Evolutionary conservation across 805 yeast genomes (phyloP).

Genomic region (Blastobotrys parvus): DNA sequence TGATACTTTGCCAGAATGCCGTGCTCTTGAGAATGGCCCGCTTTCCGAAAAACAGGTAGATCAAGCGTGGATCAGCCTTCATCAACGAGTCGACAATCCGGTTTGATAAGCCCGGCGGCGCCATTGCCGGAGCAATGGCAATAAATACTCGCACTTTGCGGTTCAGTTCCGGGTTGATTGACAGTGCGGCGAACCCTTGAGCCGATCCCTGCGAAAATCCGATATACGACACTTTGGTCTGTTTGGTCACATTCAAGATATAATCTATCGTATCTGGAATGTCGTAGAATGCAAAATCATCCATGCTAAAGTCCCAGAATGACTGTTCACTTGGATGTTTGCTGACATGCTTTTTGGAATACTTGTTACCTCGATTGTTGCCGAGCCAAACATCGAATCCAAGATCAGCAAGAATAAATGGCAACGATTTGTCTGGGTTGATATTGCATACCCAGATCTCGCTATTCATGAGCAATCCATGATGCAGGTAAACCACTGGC

Average conservation of each 20-base stretch:
- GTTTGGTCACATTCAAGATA: constrained; percentile 46
- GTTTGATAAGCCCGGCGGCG: constrained; percentile 78
- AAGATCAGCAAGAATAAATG: constrained; percentile 63
- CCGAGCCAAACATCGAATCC: constrained; percentile 97
- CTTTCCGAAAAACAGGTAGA: constrained; percentile 66
- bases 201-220: constrained; percentile 96
- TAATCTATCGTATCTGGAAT: constrained; percentile 79
- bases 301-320: constrained; percentile 88
- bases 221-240: constrained; percentile 48
- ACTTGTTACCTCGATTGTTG: constrained; percentile 87
- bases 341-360: constrained; percentile 68
- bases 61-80: constrained; percentile 64
- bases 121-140: constrained; percentile 90
- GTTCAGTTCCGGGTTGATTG: constrained; percentile 56
- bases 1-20: constrained; percentile 65
- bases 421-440: constrained; percentile 48
- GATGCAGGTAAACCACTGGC: constrained; percentile 73
- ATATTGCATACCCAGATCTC: constrained; percentile 65
- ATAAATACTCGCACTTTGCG: constrained; percentile 47
- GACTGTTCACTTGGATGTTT: constrained; percentile 35
- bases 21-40: constrained; percentile 70
- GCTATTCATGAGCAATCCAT: constrained; percentile 82
- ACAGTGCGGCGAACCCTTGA: constrained; percentile 78
- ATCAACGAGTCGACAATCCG: constrained; percentile 67
- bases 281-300: constrained; percentile 86